phyloP scores from a whole-genome alignment of 2,329 filamentous ascomycete species.

The Tolypocladium ovalisporum region DNA sequence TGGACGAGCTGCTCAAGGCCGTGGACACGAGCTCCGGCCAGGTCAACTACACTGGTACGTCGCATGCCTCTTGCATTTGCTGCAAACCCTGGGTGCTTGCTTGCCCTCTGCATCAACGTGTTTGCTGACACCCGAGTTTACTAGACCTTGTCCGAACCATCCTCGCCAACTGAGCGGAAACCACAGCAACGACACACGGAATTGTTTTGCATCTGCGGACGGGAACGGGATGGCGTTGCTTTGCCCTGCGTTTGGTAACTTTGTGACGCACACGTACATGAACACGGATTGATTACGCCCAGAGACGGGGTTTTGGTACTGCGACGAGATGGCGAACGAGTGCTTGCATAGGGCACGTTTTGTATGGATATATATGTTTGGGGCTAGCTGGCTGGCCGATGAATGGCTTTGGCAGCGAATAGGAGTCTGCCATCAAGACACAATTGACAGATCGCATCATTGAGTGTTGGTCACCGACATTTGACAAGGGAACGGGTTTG shows the following conservation, averaged over 20 bases:
- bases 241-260: neutral
- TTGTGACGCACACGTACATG: neutral
- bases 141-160: slow-evolving; percentile 77
- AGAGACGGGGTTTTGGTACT: neutral
- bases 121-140: slow-evolving; percentile 2
- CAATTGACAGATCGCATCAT: neutral
- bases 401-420: neutral
- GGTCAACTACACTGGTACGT: slow-evolving; percentile 90
- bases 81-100: too few relatives aligned
- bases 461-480: neutral
- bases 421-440: neutral
- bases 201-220: slow-evolving; percentile 22
- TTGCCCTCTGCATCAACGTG: neutral
- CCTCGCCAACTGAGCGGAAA: slow-evolving; percentile 58
- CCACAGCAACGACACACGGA: neutral
- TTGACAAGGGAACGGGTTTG: neutral
- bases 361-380: slow-evolving; percentile 3
- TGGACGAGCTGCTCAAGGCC: slow-evolving; percentile 96
- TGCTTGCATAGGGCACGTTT: neutral
- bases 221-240: slow-evolving; percentile 9
- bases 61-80: neutral
- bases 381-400: neutral
- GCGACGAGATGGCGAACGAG: neutral
- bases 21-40: slow-evolving; percentile 93
- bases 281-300: neutral